Base-by-base conservation (phyloP, 176 grass and related monocot species). In the Neostapfia colusana region DNA sequence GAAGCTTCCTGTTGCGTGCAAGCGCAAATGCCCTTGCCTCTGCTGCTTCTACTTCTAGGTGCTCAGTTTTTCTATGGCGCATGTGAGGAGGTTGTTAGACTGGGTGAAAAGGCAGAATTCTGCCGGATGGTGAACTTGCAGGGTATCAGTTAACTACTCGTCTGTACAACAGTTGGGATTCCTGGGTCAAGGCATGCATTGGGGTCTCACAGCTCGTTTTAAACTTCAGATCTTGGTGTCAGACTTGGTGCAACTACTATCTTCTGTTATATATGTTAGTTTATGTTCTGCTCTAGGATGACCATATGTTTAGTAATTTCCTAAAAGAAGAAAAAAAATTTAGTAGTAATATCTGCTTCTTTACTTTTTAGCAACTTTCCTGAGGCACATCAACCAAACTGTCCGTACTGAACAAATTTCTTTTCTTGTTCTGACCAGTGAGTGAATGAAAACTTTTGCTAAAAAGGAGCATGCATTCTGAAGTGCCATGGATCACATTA, bases 1-100 rank as follows among this genome's bases (percentile, higher is more conserved):
- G 85, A 88, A 88, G 75, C 85, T 83, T 88, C 85, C 80, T 23
- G n/a, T 31, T 57, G 58, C 26, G 61, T 78, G 61, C 28, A 6
- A 63, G 25, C 18, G 82, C 67, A 9, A 13, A 13, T 58, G 23
- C 23, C 4, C 23, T 58, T 58, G 55, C 10, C 23, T 57, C 23
- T 13, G 76, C 58, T 74, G 65, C 65, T 63, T 63, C 42, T 65
- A 27, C 65, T 63, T 63, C 42, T 65, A 27, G 27, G 8, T 38
- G 65, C 44, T 69, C 38, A 20, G 28, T 55, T 63, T 71, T 69
- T 51, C 44, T 63, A 38, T 23, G 60, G 23, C 6, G 82, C 82
- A 54, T 77, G 65, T 84, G 81, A 76, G 64, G 63, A 8, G 4
- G 20, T 43, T 49, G 63, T 76, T 70, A 77, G 51, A 65, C 73